phyloP scores from a whole-genome alignment of 352 stramenopile species.

The Phytopythium sindhum region DNA sequence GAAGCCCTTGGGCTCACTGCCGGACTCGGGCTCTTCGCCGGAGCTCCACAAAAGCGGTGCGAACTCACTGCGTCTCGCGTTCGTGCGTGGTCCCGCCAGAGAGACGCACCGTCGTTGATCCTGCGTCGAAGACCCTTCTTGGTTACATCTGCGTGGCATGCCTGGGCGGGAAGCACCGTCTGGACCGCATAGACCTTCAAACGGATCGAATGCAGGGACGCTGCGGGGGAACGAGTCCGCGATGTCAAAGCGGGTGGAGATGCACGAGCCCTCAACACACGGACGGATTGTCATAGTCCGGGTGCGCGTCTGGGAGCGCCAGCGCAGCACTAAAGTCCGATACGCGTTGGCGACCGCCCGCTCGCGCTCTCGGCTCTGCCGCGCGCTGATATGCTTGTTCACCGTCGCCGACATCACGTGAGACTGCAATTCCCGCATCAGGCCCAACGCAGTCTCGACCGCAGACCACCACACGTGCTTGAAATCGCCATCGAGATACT shows the following conservation, averaged over 20 bases:
- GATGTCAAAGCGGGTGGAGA: conserved; percentile 14
- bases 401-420: neutral
- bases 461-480: conserved; percentile 25
- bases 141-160: neutral
- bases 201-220: neutral
- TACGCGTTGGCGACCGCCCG: conserved; percentile 19
- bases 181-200: neutral
- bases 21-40: neutral
- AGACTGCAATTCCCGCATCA: neutral
- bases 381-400: neutral
- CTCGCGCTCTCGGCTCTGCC: conserved; percentile 14
- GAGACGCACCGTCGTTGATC: neutral
- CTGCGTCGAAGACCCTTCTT: neutral
- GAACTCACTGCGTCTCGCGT: neutral
- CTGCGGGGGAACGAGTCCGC: conserved; percentile 6
- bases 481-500: conserved; percentile 17
- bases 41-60: too few relatives aligned
- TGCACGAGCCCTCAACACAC: neutral
- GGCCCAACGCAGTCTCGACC: conserved; percentile 9
- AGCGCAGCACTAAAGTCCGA: conserved; percentile 18
- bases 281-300: conserved; percentile 14
- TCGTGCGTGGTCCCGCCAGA: neutral
- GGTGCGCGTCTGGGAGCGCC: conserved; percentile 14
- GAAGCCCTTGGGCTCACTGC: neutral
- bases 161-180: neutral